These are phyloP conservation scores for Trebouxiophyceae sp. DNA, from an alignment of 163 green algal genomes.

Conservation along the genomic window DNA sequence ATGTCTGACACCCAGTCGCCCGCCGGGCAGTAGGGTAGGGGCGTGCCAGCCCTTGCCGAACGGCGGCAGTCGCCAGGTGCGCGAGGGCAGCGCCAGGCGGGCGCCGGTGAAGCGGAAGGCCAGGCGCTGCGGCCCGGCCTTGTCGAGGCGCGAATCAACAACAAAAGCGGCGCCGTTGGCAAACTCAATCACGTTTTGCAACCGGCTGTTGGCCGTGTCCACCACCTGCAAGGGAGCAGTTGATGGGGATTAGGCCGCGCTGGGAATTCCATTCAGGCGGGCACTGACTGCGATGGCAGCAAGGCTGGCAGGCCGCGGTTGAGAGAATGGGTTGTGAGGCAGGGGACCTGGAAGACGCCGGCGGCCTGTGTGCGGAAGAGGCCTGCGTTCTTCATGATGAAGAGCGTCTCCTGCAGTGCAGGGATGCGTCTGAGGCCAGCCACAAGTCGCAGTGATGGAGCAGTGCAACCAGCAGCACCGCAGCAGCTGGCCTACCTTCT, in stretches of 20 bases:
- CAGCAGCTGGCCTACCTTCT: constrained; percentile 37
- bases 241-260: too few species aligned
- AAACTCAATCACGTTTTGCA: constrained; percentile 82
- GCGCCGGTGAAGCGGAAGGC: constrained; percentile 70
- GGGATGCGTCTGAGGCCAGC: background rate
- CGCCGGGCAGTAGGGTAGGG: too few species aligned
- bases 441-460: background rate
- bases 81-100: constrained; percentile 43
- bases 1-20: too few species aligned
- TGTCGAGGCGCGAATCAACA: constrained; percentile 41
- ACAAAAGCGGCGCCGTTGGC: constrained; percentile 65
- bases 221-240: constrained; percentile 51
- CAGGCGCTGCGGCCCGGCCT: constrained; percentile 35
- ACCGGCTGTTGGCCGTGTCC: constrained; percentile 31
- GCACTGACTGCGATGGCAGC: too few species aligned
- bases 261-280: too few species aligned
- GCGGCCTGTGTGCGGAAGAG: constrained; percentile 64
- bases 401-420: constrained; percentile 66
- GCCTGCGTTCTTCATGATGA: constrained; percentile 66
- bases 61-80: constrained; percentile 46
- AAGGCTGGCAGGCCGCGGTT: too few species aligned
- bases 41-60: constrained; percentile 64
- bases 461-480: background rate
- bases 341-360: constrained; percentile 72
- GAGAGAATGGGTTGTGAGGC: too few species aligned